Evolutionary conservation across 768 basidiomycete genomes (phyloP), one percentile per base, ranked within the genome.

Genomic region (Termitomyces sp.): DNA sequence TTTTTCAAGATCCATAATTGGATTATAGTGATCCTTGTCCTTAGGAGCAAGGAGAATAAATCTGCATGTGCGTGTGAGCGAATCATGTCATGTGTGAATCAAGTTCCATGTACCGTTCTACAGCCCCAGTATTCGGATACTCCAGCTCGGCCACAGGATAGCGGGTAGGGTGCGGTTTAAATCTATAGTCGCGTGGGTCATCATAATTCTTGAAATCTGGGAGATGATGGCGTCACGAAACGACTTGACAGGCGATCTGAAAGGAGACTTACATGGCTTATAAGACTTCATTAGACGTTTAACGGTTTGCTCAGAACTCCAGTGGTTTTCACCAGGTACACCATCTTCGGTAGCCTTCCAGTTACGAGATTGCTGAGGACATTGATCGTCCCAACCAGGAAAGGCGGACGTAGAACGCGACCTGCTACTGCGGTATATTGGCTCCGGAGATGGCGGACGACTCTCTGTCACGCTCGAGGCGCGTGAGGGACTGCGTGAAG

Each of bases 1-100:
- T 59, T 80, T 78, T 73, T 91, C 88, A 34, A 94, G 75, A 66
- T 89, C 89, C 78, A 87, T 81, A 56, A 94, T 87, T 14, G 92
- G 92, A 68, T 90, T 88, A 71, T 93, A 94, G 63, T 93, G 89
- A 64, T 94, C 91, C 63, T 85, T 85, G 76, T 94, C 91, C 65
- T 86, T 90, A 32, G 92, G 92, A 44, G 80, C 84, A 53, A 93
- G 80, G 58, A 93, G 79, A 60, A 89, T 80, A 74, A 85, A 93
- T 69, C 90, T 92, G 56, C 13, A 60, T 53, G 48, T 42, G 43
- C 43, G 36, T n/a, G 14, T 34, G 39, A 42, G 12, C 13, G 4
- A 20, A 53, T 50, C 16, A 16, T 5, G 34, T 4, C 7, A 36
- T 26, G 49, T 34, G 48, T 6, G 8, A 16, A n/a, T 18, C 32